Evolutionary conservation across 768 basidiomycete genomes (phyloP).

Genomic region (Auriscalpium microsporum): DNA sequence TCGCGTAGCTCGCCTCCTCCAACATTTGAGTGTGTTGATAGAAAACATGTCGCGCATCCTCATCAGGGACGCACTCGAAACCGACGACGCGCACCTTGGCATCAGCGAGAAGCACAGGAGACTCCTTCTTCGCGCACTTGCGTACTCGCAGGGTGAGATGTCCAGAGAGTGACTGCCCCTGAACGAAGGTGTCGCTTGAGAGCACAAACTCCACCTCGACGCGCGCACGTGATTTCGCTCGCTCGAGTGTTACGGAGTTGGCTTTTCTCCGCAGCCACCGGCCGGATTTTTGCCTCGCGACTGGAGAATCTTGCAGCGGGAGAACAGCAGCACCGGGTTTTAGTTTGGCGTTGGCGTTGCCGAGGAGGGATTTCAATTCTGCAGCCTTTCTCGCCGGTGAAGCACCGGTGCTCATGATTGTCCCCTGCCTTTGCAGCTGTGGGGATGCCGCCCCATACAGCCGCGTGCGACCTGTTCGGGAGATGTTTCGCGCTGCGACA

Average conservation of each 20-base stretch:
- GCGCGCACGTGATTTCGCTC: constrained; percentile 63
- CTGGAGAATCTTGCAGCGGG: constrained; percentile 18
- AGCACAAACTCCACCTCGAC: constrained; percentile 79
- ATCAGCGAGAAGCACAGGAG: constrained; percentile 54
- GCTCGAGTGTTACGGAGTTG: constrained; percentile 47
- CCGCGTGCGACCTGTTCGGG: background rate
- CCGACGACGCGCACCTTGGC: constrained; percentile 80
- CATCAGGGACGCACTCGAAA: constrained; percentile 62
- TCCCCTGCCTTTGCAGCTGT: constrained; percentile 39
- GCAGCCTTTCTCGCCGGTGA: constrained; percentile 41
- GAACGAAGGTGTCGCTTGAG: constrained; percentile 66
- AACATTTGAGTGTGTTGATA: constrained; percentile 64
- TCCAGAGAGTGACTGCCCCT: constrained; percentile 70
- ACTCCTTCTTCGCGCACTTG: constrained; percentile 44
- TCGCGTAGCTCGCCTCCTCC: constrained; percentile 36
- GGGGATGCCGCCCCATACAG: background rate
- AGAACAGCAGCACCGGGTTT: constrained; percentile 43
- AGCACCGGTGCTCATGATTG: constrained; percentile 44
- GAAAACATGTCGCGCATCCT: constrained; percentile 65
- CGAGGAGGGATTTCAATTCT: constrained; percentile 56
- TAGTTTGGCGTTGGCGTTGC: constrained; percentile 48
- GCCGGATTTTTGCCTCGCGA: background rate
- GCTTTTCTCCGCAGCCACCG: background rate
- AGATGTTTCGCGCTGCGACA: no score
- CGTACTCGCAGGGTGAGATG: constrained; percentile 57